phyloP scores from a whole-genome alignment of 164 flowering plant genomes.

The Sextonia rubra region DNA sequence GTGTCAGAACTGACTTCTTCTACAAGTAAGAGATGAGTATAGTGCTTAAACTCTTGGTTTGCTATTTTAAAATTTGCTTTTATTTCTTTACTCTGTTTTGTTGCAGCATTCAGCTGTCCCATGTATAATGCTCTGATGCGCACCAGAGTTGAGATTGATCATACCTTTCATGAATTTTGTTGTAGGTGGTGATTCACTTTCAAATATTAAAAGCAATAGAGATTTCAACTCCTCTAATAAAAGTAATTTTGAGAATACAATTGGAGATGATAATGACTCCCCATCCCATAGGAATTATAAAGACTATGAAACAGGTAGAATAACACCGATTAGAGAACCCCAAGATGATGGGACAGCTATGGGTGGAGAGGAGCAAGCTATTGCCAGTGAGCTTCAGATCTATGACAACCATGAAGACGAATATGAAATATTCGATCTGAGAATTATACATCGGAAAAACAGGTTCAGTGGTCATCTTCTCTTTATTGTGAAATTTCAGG shows the following conservation, averaged over 20 bases:
- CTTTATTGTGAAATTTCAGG: not conserved
- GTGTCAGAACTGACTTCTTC: slow-evolving; percentile 1
- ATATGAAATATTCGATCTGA: slow-evolving; percentile 71
- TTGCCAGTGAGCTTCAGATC: slow-evolving; percentile 39
- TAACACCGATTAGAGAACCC: slow-evolving; percentile 27
- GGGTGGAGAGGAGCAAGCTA: slow-evolving; percentile 31
- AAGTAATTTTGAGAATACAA: slow-evolving; percentile 3
- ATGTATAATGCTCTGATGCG: not conserved
- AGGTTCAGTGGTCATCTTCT: slow-evolving; percentile 32
- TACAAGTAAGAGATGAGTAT: slow-evolving; percentile 5
- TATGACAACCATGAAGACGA: slow-evolving; percentile 47
- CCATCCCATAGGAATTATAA: slow-evolving; percentile 15
- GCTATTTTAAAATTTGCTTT: not conserved
- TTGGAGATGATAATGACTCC: slow-evolving; percentile 18
- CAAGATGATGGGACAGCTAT: slow-evolving; percentile 23
- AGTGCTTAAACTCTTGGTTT: not conserved
- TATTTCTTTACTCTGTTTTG: not conserved
- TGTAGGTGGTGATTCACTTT: slow-evolving; percentile 13
- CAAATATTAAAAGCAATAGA: slow-evolving; percentile 10
- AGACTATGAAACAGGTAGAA: slow-evolving; percentile 20
- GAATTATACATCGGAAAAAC: slow-evolving; percentile 87
- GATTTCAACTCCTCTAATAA: slow-evolving; percentile 10
- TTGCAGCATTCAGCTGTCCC: not conserved
- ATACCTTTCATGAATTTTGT: not conserved
- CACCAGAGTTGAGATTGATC: not conserved